Base-by-base conservation (phyloP, 2,329 filamentous ascomycete genomes). In the Colletotrichum eleusines region DNA sequence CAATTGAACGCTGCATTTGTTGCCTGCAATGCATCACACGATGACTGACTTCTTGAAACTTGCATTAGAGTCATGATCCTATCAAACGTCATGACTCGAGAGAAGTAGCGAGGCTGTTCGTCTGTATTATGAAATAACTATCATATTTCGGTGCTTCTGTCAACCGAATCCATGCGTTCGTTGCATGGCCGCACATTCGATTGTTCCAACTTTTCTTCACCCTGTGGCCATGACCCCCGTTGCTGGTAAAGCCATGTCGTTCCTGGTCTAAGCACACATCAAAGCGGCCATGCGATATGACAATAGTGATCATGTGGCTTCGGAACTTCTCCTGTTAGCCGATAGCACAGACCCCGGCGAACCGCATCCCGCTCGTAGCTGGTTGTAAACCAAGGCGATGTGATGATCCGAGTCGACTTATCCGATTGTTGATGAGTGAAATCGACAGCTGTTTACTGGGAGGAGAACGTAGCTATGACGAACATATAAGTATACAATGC, bases 91-190 rank as follows among this genome's bases (percentile, higher is more conserved):
- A 18, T 44, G 23, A n/a, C 23, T 23, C 55, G 2, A 2, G 38
- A 23, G 14, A 26, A 3, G 44, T 40, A 50, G 31, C 16, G 48
- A 63, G 18, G 14, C 6, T 4, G 23, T 48, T 40, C 40, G 31
- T 20, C 63, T 33, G 16, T 31, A 51, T 50, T 26, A 50, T 66
- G n/a, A 35, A 50, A 66, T 57, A 35, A 50, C 62, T 57, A 42
- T 26, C 31, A 44, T 33, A 26, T 6, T 16, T 35, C 33, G 18
- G 14, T 35, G 40, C n/a, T 60, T 18, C n/a, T 28, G 20, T 46
- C 44, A 35, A 35, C 50, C 5, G 23, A 58, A 20, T 42, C 23
- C 14, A 62, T 62, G 51, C 31, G 12, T 5, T 20, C n/a, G 12
- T 5, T 20, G 14, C 23, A 2, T 6, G 5, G 9, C 8, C 28